A percentile compares a stretch with the other conserved stretches of the same genome.
These are phyloP conservation scores for Candida sakaeoensis DNA, from an alignment of 805 yeast species.

Conservation along the genomic window DNA sequence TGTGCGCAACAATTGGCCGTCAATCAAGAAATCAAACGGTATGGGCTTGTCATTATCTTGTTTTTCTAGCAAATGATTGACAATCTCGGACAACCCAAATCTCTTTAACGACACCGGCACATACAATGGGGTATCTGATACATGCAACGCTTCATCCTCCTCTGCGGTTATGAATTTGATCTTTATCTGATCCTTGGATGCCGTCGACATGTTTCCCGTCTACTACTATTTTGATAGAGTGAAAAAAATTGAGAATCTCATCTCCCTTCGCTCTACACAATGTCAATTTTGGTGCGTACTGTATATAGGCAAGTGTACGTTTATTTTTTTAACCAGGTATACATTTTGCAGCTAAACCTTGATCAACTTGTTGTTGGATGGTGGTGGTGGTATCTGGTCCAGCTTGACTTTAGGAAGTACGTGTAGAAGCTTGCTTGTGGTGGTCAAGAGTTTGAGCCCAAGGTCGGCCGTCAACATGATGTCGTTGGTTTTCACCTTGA, in stretches of 20 bases:
- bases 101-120: constrained; percentile 86
- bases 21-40: constrained; percentile 90
- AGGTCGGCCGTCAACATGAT: constrained; percentile 17
- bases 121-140: constrained; percentile 72
- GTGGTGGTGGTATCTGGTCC: constrained; percentile 3
- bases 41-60: constrained; percentile 52
- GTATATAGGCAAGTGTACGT: too few species aligned
- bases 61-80: constrained; percentile 72
- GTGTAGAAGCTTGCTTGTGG: constrained; percentile 19
- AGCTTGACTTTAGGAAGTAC: constrained; percentile 9
- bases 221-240: constrained; percentile 12
- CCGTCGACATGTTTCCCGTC: too few species aligned
- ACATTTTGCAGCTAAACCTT: constrained; percentile 4
- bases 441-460: constrained; percentile 18
- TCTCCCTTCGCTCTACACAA: too few species aligned
- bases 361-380: constrained; percentile 2
- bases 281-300: too few species aligned
- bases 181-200: constrained; percentile 62
- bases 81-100: constrained; percentile 91
- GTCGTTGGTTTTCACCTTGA: constrained; percentile 11
- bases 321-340: too few species aligned
- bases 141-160: constrained; percentile 66
- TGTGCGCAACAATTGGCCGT: constrained; percentile 75
- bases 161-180: constrained; percentile 85
- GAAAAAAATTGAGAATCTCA: constrained; percentile 3